A percentile compares a stretch with the other conserved stretches of the same genome.
Conservation (phyloP, 805 yeast genomes). For the Diddensiella caesifluorescens region DNA sequence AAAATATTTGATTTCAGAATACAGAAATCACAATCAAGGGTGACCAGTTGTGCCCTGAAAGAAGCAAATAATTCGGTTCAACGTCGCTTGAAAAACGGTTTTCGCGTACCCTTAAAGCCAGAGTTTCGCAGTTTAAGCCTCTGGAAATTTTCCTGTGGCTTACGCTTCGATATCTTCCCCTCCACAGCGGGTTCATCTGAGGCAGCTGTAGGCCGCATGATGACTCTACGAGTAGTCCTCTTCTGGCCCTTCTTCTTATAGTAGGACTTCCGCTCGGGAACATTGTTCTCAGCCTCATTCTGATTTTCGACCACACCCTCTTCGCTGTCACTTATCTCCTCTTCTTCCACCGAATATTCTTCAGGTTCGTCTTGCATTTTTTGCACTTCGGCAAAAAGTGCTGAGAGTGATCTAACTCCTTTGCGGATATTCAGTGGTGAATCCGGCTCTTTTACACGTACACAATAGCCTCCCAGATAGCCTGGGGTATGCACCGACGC, state of each 20-base stretch:
- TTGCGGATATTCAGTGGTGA: constrained; percentile 30
- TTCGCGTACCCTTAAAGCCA: constrained; percentile 18
- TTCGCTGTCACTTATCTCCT: constrained; percentile 17
- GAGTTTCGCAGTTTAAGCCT: constrained; percentile 21
- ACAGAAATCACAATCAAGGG: too few relatives aligned
- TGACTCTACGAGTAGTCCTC: constrained; percentile 31
- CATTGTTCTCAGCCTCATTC: constrained; percentile 15
- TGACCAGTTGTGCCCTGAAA: too few relatives aligned
- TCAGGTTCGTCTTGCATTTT: too few relatives aligned
- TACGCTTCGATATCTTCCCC: constrained; percentile 16
- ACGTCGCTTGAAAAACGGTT: constrained; percentile 5
- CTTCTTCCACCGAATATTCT: constrained; percentile 13
- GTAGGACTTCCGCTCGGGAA: not conserved
- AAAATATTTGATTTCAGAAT: too few relatives aligned
- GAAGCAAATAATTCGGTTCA: too few relatives aligned
- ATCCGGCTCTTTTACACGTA: constrained; percentile 11
- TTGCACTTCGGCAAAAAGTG: constrained; percentile 43
- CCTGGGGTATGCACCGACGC: constrained; percentile 14
- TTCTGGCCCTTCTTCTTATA: constrained; percentile 36
- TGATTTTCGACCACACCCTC: constrained; percentile 23
- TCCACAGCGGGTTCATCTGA: constrained; percentile 15
- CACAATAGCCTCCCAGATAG: constrained; percentile 7
- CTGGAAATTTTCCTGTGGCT: constrained; percentile 20
- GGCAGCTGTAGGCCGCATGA: constrained; percentile 16
- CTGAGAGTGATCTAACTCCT: constrained; percentile 37